Base-by-base conservation (phyloP, 352 stramenopile species). In the Globisporangium abappressorium region DNA sequence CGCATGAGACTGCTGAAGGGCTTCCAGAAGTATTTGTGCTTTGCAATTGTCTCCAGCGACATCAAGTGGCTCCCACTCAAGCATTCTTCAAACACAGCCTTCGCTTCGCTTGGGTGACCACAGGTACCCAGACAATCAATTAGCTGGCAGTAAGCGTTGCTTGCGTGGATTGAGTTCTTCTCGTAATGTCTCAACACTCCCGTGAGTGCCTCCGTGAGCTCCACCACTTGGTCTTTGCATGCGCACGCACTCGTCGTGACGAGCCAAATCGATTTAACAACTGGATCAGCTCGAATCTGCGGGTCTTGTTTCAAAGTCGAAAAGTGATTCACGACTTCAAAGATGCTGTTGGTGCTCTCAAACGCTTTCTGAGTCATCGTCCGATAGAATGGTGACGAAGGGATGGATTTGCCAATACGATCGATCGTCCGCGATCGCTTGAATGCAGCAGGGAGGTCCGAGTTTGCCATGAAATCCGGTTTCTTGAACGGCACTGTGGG, bases 41-140 rank as follows among this genome's bases (percentile, higher is more conserved):
- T 64, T 14, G 71, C 73, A 34, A 82, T 80, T 0, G 59, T 46
- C n/a, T 65, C 73, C 1, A 87, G 68, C 6, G 71, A 75, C 6
- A 75, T 18, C 11, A 82, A 41, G 26, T 66, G 49, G 38, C 69
- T 73, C 14, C 65, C 70, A 12, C 73, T 71, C 9, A 87, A 55
- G 24, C 73, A 87, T 38, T 83, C 78, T 57, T 83, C 73, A 30
- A 85, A 85, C n/a, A 84, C 75, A 11, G 71, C 70, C 57, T 85
- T 82, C 28, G 77, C 72, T 47, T 87, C 80, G 30, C 74, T 74
- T 5, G 72, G 61, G 46, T 85, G 80, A 1, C 72, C 66, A 22
- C 80, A 87, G 18, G 56, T 26, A 12, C 68, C 66, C 4, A 87
- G 64, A 12, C 62, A 68, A 15, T 78, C 56, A n/a, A 87, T 87